Evolutionary conservation across 2,329 filamentous ascomycete genomes (phyloP), one percentile per base, ranked within the genome.

Genomic region (Setomelanomma holmii): DNA sequence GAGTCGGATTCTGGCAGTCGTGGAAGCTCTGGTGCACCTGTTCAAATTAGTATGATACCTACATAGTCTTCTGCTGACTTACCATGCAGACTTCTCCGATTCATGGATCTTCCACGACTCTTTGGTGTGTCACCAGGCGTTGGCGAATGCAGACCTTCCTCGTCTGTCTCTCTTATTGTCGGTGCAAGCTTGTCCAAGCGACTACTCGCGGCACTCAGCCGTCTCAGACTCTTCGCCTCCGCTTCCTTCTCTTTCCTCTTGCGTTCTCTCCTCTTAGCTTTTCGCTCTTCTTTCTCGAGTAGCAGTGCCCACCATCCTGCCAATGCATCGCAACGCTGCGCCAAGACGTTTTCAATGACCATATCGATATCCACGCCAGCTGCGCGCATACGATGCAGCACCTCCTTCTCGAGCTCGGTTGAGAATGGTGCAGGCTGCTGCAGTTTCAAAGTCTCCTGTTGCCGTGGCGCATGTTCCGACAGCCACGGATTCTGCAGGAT

Each of bases 291-390:
- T 73, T 98, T 99, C 69, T 98, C 95, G 8, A 98, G 86, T 34
- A 99, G 78, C 22, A 99, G 76, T 3, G 91, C 90, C 95, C 95
- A 99, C 95, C 95, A 99, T 5, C 95, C 95, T 44, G 92, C 91
- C 42, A 99, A 79, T 5, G 89, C 84, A 75, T 99, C 93, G 69
- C 95, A 98, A 60, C 91, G 85, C 72, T 96, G 91, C 4, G 92
- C 86, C 30, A 96, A 76, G 3, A 99, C 95, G 65, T 95, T 96
- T 71, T 98, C 93, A 58, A 98, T 93, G 6, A 99, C 91, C 55
- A 89, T 84, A 70, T 99, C 95, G 52, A 96, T 95, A 67, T 98
- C 90, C 20, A 98, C 92, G 0, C 95, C 95, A 4, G 95, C 92
- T 60, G 89, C 90, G 53, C 90, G 89, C 93, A 99, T 97, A 20